Percentiles rank a stretch among this genome's conserved stretches.
Evolutionary conservation across 768 basidiomycete genomes (phyloP).

Genomic region (Pleurotus tuoliensis): DNA sequence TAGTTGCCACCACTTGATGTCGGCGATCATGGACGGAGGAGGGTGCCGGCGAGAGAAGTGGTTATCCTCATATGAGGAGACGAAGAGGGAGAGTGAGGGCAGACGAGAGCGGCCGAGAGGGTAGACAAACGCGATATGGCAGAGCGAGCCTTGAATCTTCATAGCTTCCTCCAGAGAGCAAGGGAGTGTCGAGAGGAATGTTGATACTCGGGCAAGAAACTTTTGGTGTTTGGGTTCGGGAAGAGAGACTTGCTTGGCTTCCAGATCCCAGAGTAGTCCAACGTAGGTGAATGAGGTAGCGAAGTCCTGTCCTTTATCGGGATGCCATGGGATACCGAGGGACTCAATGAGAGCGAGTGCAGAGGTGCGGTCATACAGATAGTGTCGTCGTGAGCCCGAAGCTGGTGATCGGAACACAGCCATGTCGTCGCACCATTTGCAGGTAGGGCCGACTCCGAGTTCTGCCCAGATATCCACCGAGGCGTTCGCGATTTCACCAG

Average conservation of each 20-base stretch:
- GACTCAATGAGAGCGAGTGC: slow-evolving; percentile 9
- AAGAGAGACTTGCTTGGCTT: slow-evolving; percentile 16
- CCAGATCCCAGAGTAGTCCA: slow-evolving; percentile 27
- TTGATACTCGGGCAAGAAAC: slow-evolving; percentile 10
- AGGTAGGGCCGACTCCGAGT: not conserved
- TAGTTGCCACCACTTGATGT: slow-evolving; percentile 29
- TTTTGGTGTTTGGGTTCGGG: slow-evolving; percentile 23
- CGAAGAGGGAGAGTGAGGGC: slow-evolving; percentile 20
- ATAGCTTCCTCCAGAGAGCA: slow-evolving; percentile 18
- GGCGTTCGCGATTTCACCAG: slow-evolving; percentile 9
- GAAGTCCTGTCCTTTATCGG: slow-evolving; percentile 18
- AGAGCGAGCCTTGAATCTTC: slow-evolving; percentile 26
- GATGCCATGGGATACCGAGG: not conserved
- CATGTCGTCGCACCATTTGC: slow-evolving; percentile 28
- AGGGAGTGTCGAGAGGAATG: not conserved
- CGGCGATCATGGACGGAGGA: slow-evolving; percentile 17
- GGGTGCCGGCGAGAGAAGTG: slow-evolving; percentile 13
- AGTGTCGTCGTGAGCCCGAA: slow-evolving; percentile 9
- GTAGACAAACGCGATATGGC: slow-evolving; percentile 23
- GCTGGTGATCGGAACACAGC: slow-evolving; percentile 17
- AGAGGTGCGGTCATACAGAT: slow-evolving; percentile 10
- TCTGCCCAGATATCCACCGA: too few species aligned
- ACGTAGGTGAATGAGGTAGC: slow-evolving; percentile 14
- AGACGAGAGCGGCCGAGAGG: slow-evolving; percentile 20
- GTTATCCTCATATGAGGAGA: slow-evolving; percentile 18